Percentiles rank a stretch among this genome's conserved stretches.
Conservation (phyloP, 2,329 filamentous ascomycete species). For the Macroventuria anomochaeta region DNA sequence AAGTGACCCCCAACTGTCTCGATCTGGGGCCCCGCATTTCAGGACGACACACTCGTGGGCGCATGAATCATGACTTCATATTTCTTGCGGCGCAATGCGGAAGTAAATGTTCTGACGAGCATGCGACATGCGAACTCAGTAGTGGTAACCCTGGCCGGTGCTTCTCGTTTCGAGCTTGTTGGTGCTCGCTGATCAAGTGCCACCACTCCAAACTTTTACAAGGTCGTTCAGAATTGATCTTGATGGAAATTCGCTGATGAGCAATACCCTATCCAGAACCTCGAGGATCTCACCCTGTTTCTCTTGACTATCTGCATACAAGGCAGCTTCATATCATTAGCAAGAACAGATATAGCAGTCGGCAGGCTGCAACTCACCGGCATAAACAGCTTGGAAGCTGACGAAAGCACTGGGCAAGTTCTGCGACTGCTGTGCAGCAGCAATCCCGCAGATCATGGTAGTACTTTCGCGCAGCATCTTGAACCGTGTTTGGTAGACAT, state of each 20-base stretch:
- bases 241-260: constrained; percentile 37
- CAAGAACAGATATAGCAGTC: background rate
- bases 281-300: constrained; percentile 25
- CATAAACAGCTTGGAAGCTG: constrained; percentile 40
- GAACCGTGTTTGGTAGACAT: constrained; percentile 55
- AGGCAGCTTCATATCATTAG: constrained; percentile 17
- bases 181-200: background rate
- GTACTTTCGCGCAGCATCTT: constrained; percentile 55
- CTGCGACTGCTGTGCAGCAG: constrained; percentile 48
- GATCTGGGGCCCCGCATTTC: constrained; percentile 2
- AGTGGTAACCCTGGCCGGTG: background rate
- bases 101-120: background rate
- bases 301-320: constrained; percentile 32
- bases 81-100: background rate
- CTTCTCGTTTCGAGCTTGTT: constrained; percentile 5
- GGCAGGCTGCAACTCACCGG: constrained; percentile 23
- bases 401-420: constrained; percentile 40
- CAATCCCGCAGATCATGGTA: constrained; percentile 58
- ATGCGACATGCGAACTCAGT: background rate
- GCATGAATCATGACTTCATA: background rate
- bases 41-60: background rate
- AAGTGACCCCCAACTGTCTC: background rate
- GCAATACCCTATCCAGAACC: constrained; percentile 24
- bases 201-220: constrained; percentile 32
- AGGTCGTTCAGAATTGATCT: constrained; percentile 36